Conservation (phyloP, 768 basidiomycete species). For the Kwoniella sp. region DNA sequence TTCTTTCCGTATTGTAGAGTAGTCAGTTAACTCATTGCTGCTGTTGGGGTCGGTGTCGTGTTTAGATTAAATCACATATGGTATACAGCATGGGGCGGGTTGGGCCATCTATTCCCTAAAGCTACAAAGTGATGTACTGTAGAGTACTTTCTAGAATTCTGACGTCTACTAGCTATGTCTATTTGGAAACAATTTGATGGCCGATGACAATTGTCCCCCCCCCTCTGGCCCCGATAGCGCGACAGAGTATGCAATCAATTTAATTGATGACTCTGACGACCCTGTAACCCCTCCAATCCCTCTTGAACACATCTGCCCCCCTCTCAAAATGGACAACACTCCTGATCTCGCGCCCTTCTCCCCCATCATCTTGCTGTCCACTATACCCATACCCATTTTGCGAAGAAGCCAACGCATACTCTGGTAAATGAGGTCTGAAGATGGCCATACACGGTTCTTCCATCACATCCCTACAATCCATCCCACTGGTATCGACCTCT, state of each 20-base stretch:
- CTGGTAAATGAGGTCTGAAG: slow-evolving; percentile 35
- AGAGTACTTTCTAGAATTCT: no score
- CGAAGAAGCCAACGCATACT: not conserved
- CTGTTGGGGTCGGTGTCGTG: no score
- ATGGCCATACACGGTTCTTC: slow-evolving; percentile 46
- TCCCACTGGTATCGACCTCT: slow-evolving; percentile 50
- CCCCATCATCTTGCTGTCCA: not conserved
- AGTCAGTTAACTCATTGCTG: no score
- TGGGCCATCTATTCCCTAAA: no score
- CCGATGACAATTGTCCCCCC: no score
- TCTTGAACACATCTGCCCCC: slow-evolving; percentile 45
- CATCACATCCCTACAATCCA: slow-evolving; percentile 51
- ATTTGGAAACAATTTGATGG: no score
- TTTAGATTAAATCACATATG: no score
- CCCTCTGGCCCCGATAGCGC: no score
- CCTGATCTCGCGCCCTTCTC: slow-evolving; percentile 17
- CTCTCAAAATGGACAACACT: slow-evolving; percentile 46
- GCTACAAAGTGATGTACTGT: no score
- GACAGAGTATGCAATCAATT: not conserved
- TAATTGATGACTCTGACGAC: slow-evolving; percentile 45
- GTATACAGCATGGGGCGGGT: no score
- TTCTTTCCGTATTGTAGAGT: no score
- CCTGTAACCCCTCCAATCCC: slow-evolving; percentile 21
- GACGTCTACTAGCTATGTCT: no score
- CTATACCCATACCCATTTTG: not conserved